Evolutionary conservation across 306 rosid species (phyloP).

Genomic region (Corylus avellana): DNA sequence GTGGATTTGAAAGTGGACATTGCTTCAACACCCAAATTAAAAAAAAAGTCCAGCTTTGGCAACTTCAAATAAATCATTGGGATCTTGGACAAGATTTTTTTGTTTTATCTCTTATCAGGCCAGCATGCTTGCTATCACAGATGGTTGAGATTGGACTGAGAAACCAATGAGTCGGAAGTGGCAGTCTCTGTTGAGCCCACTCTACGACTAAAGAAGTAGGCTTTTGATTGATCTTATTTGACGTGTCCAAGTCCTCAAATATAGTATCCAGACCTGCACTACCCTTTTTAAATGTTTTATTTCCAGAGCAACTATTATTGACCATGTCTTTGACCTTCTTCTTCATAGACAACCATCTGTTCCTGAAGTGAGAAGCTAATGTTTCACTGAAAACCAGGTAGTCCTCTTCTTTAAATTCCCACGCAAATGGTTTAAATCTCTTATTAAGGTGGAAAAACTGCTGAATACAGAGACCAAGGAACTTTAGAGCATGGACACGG

Average conservation of each 20-base stretch:
- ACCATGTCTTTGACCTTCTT: conserved; percentile 46
- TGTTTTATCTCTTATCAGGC: conserved; percentile 42
- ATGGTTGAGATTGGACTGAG: conserved; percentile 84
- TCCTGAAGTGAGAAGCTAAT: conserved; percentile 72
- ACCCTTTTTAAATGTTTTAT: conserved; percentile 43
- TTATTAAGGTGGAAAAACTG: conserved; percentile 42
- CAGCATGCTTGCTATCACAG: conserved; percentile 49
- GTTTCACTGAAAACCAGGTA: conserved; percentile 53
- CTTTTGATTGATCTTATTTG: conserved; percentile 33
- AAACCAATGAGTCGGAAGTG: conserved; percentile 79
- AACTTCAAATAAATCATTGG: conserved; percentile 55
- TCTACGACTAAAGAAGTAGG: conserved; percentile 51
- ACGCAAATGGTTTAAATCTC: conserved; percentile 45
- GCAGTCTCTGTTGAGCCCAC: conserved; percentile 91
- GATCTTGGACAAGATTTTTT: conserved; percentile 35
- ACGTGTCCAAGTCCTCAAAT: conserved; percentile 67
- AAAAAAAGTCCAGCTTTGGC: conserved; percentile 77
- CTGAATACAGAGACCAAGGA: conserved; percentile 56
- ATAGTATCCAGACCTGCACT: conserved; percentile 60
- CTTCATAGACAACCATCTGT: conserved; percentile 80
- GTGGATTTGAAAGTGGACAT: conserved; percentile 58
- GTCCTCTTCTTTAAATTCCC: conserved; percentile 75
- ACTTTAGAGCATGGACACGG: conserved; percentile 56
- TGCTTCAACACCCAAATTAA: conserved; percentile 83
- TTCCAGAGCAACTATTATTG: conserved; percentile 29